phyloP scores from a whole-genome alignment of 805 yeast genomes.

The Wickerhamiella sergipiensis region DNA sequence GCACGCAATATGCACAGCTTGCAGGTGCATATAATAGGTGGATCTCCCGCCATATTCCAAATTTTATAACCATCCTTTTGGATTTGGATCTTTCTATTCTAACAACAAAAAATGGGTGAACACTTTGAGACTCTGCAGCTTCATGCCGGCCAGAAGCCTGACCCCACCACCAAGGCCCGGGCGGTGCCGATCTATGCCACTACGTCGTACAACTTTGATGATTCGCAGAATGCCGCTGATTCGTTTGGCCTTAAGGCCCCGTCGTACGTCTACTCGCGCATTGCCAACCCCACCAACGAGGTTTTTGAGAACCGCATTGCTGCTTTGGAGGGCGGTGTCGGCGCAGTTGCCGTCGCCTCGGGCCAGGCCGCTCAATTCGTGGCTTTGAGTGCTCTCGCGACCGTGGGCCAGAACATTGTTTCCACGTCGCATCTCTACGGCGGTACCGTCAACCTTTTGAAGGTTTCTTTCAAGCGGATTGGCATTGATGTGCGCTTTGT shows the following conservation, averaged over 20 bases:
- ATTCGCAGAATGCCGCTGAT: slow-evolving; percentile 86
- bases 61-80: not conserved
- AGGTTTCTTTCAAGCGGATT: slow-evolving; percentile 76
- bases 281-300: slow-evolving; percentile 86
- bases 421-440: slow-evolving; percentile 84
- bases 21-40: not conserved
- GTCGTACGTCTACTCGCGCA: slow-evolving; percentile 80
- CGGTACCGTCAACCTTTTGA: slow-evolving; percentile 92
- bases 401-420: slow-evolving; percentile 77
- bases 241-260: slow-evolving; percentile 72
- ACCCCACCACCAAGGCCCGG: slow-evolving; percentile 53
- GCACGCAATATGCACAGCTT: not conserved
- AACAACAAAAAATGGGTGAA: not conserved
- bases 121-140: slow-evolving; percentile 66
- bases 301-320: slow-evolving; percentile 87
- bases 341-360: slow-evolving; percentile 80
- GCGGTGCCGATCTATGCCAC: slow-evolving; percentile 93
- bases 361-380: slow-evolving; percentile 93
- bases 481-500: slow-evolving; percentile 83
- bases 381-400: slow-evolving; percentile 74
- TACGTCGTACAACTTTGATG: slow-evolving; percentile 74
- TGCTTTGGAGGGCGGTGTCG: slow-evolving; percentile 84
- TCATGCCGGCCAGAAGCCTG: slow-evolving; percentile 83
- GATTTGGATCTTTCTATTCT: too few species aligned
- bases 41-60: not conserved